Evolutionary conservation across 768 basidiomycete genomes (phyloP).

Genomic region (Lentinula raphanica): DNA sequence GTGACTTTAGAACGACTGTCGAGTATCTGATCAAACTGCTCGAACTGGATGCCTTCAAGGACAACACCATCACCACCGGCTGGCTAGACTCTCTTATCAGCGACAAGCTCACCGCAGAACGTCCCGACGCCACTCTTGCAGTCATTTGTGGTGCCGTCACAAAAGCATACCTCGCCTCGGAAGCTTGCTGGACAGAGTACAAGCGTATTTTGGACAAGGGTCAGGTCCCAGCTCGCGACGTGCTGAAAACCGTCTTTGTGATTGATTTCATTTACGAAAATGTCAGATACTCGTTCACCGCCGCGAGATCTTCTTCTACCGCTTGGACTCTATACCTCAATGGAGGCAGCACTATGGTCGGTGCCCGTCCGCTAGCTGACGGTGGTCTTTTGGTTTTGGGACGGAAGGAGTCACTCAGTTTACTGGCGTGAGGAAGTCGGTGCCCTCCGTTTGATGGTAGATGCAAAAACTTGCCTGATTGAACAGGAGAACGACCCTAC

Average conservation of each 20-base stretch:
- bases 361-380: slow-evolving; percentile 88
- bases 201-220: slow-evolving; percentile 96
- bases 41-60: slow-evolving; percentile 92
- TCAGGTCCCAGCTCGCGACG: slow-evolving; percentile 91
- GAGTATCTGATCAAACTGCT: too few species aligned
- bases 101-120: slow-evolving; percentile 94
- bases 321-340: slow-evolving; percentile 96
- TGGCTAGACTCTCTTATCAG: slow-evolving; percentile 98
- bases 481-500: slow-evolving; percentile 99
- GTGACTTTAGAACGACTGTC: too few species aligned
- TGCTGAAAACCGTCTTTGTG: slow-evolving; percentile 96
- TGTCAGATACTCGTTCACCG: slow-evolving; percentile 91
- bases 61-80: slow-evolving; percentile 96
- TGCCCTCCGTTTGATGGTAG: slow-evolving; percentile 85
- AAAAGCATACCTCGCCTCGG: slow-evolving; percentile 87
- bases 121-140: slow-evolving; percentile 88
- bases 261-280: too few species aligned
- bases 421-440: slow-evolving; percentile 99
- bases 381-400: slow-evolving; percentile 87
- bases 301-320: slow-evolving; percentile 81
- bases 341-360: slow-evolving; percentile 88
- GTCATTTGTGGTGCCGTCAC: slow-evolving; percentile 95
- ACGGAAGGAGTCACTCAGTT: slow-evolving; percentile 92
- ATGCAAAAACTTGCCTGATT: slow-evolving; percentile 96
- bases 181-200: slow-evolving; percentile 89